These are phyloP conservation scores for Echites panduratus DNA, from an alignment of 257 asterid species.

Conservation along the genomic window DNA sequence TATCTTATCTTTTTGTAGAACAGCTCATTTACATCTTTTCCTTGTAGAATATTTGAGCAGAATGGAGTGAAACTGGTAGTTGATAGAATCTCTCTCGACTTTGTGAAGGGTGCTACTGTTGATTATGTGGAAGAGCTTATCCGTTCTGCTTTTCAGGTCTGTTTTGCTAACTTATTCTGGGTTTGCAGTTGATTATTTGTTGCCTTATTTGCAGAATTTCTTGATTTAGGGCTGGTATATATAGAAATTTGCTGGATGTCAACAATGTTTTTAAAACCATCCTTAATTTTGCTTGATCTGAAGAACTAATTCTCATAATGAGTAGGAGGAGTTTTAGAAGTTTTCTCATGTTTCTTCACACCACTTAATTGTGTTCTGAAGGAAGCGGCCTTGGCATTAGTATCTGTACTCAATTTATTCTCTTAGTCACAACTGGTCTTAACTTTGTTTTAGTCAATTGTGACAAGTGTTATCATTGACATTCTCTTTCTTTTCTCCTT, in stretches of 20 bases:
- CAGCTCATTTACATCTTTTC: not conserved
- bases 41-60: constrained; percentile 75
- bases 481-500: no score
- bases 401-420: not conserved
- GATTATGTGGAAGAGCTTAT: constrained; percentile 94
- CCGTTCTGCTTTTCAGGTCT: constrained; percentile 96
- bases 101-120: constrained; percentile 88
- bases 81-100: constrained; percentile 73
- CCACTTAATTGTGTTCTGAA: not conserved
- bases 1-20: constrained; percentile 2
- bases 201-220: not conserved
- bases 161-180: constrained; percentile 9
- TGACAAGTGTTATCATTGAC: no score
- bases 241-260: not conserved
- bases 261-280: not conserved
- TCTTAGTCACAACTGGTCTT: not conserved
- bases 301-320: not conserved
- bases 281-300: not conserved
- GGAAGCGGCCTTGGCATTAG: not conserved
- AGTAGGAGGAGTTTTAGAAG: not conserved
- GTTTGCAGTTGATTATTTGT: constrained; percentile 3
- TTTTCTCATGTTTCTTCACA: not conserved
- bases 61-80: constrained; percentile 91
- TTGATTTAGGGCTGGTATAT: not conserved
- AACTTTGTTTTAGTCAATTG: no score